Evolutionary conservation across 768 basidiomycete species (phyloP).

Genomic region (Xerocomellus dryophilus): DNA sequence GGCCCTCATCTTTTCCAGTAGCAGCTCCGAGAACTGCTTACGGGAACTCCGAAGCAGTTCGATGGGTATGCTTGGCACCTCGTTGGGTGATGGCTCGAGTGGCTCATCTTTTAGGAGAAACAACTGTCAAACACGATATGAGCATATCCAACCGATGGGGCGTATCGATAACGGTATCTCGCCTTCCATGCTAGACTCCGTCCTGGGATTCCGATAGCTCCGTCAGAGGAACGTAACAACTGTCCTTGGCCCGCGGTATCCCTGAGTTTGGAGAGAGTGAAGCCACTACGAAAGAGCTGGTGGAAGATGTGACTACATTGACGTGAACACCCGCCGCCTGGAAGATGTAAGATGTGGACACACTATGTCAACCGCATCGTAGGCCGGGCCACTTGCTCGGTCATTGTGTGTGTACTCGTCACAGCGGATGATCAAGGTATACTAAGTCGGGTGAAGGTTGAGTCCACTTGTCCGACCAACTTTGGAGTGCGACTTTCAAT

Average conservation of each 20-base stretch:
- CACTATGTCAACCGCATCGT: constrained; percentile 24
- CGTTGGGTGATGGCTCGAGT: constrained; percentile 48
- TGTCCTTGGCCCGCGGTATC: constrained; percentile 64
- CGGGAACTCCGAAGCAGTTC: constrained; percentile 48
- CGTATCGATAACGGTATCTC: constrained; percentile 15
- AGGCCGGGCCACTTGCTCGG: constrained; percentile 27
- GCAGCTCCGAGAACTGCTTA: constrained; percentile 51
- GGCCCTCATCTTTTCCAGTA: constrained; percentile 71
- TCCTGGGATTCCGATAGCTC: constrained; percentile 54
- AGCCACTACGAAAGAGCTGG: constrained; percentile 49
- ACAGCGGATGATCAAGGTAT: neutral
- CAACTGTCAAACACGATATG: constrained; percentile 43
- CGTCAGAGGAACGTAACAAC: constrained; percentile 45
- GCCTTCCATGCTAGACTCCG: constrained; percentile 86
- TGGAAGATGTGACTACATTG: constrained; percentile 40
- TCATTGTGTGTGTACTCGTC: constrained; percentile 14
- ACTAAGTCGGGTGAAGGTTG: no score
- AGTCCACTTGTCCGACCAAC: no score
- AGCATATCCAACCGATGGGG: constrained; percentile 17
- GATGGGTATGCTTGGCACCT: constrained; percentile 36
- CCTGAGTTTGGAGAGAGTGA: constrained; percentile 59
- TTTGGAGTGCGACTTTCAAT: neutral
- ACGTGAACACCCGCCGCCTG: constrained; percentile 2
- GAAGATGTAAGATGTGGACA: constrained; percentile 7
- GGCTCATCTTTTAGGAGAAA: constrained; percentile 70